phyloP scores from a whole-genome alignment of 345 rosid genomes.

The Theobroma cacao region DNA sequence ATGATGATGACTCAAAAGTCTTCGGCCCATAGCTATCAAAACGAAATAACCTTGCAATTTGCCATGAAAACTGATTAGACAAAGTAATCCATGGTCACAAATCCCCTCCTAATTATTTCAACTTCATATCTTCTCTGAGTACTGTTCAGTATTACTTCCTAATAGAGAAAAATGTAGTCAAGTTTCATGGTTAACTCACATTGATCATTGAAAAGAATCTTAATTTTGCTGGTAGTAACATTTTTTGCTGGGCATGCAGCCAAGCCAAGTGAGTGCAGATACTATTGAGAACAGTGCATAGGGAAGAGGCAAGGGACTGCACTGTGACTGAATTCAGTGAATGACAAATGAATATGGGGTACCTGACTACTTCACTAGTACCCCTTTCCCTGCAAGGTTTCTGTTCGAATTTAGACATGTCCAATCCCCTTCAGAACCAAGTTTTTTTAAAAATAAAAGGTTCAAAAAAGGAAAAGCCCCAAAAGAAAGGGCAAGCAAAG shows the following conservation, averaged over 20 bases:
- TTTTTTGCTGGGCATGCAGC: not conserved
- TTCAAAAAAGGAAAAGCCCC: not conserved
- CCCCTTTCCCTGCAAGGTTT: conserved; percentile 4
- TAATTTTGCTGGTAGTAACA: too few species aligned
- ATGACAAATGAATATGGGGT: conserved; percentile 24
- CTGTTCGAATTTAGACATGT: conserved; percentile 29
- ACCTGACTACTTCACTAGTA: conserved; percentile 9
- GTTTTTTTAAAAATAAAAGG: not conserved
- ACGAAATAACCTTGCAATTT: not conserved
- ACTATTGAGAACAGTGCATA: conserved; percentile 17
- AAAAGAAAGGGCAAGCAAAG: not conserved
- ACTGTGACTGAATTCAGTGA: conserved; percentile 6
- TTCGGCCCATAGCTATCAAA: not conserved
- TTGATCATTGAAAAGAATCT: too few species aligned
- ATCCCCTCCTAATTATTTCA: not conserved
- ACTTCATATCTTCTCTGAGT: too few species aligned
- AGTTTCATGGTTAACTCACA: too few species aligned
- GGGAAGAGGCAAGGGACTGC: conserved; percentile 26
- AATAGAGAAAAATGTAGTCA: not conserved
- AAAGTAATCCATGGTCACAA: not conserved
- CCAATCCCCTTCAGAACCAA: conserved; percentile 21
- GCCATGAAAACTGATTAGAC: not conserved
- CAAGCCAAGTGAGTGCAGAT: not conserved
- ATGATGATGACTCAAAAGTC: not conserved
- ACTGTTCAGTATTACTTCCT: too few species aligned